phyloP scores from a whole-genome alignment of 805 yeast genomes.

The Yarrowia alimentaria region DNA sequence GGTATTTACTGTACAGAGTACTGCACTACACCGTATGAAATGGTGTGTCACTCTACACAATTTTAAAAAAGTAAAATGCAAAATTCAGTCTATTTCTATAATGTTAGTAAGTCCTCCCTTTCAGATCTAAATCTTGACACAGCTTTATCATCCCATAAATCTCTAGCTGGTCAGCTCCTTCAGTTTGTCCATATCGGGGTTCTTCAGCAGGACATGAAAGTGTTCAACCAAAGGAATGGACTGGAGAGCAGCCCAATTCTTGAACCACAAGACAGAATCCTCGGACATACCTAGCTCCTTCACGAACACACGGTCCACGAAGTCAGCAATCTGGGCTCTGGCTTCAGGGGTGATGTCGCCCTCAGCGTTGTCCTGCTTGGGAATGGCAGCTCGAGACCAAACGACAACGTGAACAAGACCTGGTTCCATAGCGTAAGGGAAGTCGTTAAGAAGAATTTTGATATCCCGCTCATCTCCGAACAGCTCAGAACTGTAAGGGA shows the following conservation, averaged over 20 bases:
- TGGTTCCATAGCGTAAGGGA: conserved; percentile 53
- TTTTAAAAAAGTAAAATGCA: too few species aligned
- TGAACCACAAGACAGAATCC: conserved; percentile 52
- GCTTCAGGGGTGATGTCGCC: conserved; percentile 48
- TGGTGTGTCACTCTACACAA: too few species aligned
- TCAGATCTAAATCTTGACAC: too few species aligned
- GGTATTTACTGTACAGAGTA: too few species aligned
- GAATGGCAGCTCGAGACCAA: conserved; percentile 52
- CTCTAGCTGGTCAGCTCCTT: neutral
- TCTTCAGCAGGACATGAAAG: conserved; percentile 47
- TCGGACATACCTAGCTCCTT: conserved; percentile 41
- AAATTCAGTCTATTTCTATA: too few species aligned
- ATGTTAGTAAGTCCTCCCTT: too few species aligned
- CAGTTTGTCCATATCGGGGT: conserved; percentile 6
- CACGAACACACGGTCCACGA: conserved; percentile 46
- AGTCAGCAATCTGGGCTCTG: conserved; percentile 42
- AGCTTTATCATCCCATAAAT: too few species aligned
- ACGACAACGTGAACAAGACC: conserved; percentile 54
- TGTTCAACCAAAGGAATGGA: conserved; percentile 57
- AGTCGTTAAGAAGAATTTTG: conserved; percentile 51
- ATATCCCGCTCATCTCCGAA: conserved; percentile 39
- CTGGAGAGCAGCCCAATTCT: conserved; percentile 56
- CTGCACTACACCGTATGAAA: too few species aligned
- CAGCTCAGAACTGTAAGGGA: neutral
- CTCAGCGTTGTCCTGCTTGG: conserved; percentile 43